Base-by-base conservation (phyloP, 2,329 filamentous ascomycete species). In the Scytalidium lignicola region DNA sequence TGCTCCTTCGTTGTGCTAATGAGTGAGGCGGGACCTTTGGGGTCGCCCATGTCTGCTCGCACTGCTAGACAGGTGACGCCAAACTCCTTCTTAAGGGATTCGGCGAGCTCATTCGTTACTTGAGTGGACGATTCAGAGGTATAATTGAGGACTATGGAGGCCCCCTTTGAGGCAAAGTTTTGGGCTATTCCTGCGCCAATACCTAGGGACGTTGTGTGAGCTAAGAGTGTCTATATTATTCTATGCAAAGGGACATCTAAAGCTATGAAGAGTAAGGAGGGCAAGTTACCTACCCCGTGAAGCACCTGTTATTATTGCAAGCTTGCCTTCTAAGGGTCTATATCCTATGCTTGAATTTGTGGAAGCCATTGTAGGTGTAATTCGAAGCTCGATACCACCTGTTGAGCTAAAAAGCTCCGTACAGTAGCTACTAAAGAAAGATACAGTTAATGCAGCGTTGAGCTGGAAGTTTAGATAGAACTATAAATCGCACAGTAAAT, bases 291-390 rank as follows among this genome's bases (percentile, higher is more conserved):
- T 74, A 88, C 88, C 87, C 74, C 89, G 74, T 50, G 88, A 90
- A 51, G 83, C 86, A 49, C 89, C 89, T 1, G 89, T 93, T 43
- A 93, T 75, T 56, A 95, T 83, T 47, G 80, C 88, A 46, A 91
- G 74, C 67, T 90, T 90, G 58, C 86, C 86, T 63, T 88, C 82
- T n/a, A 86, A 72, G 23, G 62, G 53, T 39, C 61, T 48, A 42
- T 58, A 59, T 37, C 10, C 32, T 37, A 13, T 17, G 15, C 15
- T 37, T 10, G 23, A 26, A 10, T 10, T 26, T 26, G 10, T 26
- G 15, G 48, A 51, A 43, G 19, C 49, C 51, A 53, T 53, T 48
- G 20, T 44, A 21, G 32, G 21, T 23, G n/a, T 37, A 17, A 15
- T 4, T 15, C 5, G n/a, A 37, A 9, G 32, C 15, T 7, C 15